phyloP scores from a whole-genome alignment of 768 basidiomycete genomes.

The Termitomyces sp. region DNA sequence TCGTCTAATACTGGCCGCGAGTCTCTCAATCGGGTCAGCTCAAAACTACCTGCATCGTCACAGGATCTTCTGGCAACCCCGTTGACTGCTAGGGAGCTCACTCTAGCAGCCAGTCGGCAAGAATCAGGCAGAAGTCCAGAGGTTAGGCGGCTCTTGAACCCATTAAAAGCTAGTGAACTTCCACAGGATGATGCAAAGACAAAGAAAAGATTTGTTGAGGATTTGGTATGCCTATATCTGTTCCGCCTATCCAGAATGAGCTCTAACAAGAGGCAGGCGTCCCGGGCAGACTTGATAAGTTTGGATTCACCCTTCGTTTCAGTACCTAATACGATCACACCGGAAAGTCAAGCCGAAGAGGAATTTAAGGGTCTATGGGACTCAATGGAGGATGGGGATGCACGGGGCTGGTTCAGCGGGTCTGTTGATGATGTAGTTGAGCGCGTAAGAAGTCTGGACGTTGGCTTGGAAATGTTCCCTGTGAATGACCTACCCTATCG shows the following conservation, averaged over 20 bases:
- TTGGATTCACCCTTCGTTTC: constrained; percentile 67
- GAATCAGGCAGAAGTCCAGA: constrained; percentile 22
- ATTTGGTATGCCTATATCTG: constrained; percentile 12
- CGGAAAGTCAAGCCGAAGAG: constrained; percentile 10
- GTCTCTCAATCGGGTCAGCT: constrained; percentile 18
- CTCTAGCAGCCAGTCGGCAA: constrained; percentile 30
- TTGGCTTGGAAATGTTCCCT: constrained; percentile 45
- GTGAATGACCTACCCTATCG: constrained; percentile 53
- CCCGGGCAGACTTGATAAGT: constrained; percentile 57
- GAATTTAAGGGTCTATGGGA: constrained; percentile 61
- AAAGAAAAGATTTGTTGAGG: constrained; percentile 8
- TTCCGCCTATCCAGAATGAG: neutral
- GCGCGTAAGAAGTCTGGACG: constrained; percentile 41
- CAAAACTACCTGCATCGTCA: constrained; percentile 23
- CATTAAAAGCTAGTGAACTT: neutral
- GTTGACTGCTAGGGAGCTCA: constrained; percentile 39
- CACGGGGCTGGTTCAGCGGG: constrained; percentile 67
- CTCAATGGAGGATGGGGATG: constrained; percentile 33
- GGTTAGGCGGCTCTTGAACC: constrained; percentile 10
- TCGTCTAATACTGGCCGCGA: constrained; percentile 28
- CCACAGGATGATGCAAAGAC: neutral
- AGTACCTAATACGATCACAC: constrained; percentile 28
- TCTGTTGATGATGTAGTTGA: constrained; percentile 50
- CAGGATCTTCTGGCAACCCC: constrained; percentile 18
- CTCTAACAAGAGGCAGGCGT: constrained; percentile 14